Base-by-base conservation (phyloP, 2,329 filamentous ascomycete species). In the Nemania sp. region DNA sequence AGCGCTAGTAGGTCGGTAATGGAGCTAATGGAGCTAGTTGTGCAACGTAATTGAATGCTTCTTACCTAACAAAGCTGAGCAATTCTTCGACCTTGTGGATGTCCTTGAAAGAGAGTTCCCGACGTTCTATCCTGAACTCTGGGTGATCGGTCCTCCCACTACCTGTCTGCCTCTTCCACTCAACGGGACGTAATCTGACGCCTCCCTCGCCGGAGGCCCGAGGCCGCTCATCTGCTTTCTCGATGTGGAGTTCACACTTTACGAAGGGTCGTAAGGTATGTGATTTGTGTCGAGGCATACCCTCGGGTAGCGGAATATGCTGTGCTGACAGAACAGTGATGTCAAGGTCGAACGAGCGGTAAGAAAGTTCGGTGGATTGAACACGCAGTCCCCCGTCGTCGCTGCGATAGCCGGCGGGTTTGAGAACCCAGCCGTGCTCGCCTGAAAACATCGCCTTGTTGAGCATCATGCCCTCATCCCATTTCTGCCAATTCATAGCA, bases 401-500 rank as follows among this genome's bases (percentile, higher is more conserved):
- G 71, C 83, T 84, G 67, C 89, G 90, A 78, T 94, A 96, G 18
- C 91, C 91, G 35, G 85, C 78, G 0, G 94, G 94, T 80, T 98
- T 98, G 69, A 96, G 84, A 2, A 94, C 89, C 92, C 93, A 98
- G 47, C 95, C 94, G 49, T 88, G 83, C 58, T 92, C 91, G 10
- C 89, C 92, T 41, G 93, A 93, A 78, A 98, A 99, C 96, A 99
- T 98, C 77, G 92, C 96, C 75, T 97, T 92, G 77, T 98, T 98
- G 77, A 99, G 88, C 85, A 98, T 97, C 88, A 98, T 97, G 51
- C 93, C 93, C 64, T 96, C 89, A 77, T 98, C 95, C 73, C 94
- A 92, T 2, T 92, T 95, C 80, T 99, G 96, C 95, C 96, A 98
- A 79, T 99, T 99, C 79, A 98, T 87, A 20, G 96, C 95, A 5